A percentile compares a stretch with the other conserved stretches of the same genome.
Evolutionary conservation across 345 rosid species (phyloP).

Genomic region (Eucalyptus pumila): DNA sequence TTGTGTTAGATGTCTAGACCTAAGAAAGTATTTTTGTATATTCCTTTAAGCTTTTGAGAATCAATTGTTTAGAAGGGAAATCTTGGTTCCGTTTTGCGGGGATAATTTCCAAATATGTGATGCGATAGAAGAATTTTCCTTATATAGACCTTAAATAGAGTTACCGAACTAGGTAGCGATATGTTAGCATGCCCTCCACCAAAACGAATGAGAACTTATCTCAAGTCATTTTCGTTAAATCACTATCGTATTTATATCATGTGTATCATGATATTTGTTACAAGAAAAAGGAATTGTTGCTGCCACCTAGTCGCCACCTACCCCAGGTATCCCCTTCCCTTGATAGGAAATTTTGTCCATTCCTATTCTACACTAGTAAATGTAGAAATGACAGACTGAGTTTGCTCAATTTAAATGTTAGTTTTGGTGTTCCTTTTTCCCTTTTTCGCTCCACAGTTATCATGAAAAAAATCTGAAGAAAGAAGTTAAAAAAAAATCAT

Average conservation of each 20-base stretch:
- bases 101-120: fast-evolving
- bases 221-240: neutral
- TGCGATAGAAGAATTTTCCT: neutral
- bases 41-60: neutral
- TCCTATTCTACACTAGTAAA: neutral
- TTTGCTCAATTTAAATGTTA: neutral
- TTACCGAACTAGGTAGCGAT: neutral
- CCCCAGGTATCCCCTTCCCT: too few relatives aligned
- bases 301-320: neutral
- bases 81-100: fast-evolving
- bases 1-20: neutral
- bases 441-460: neutral
- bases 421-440: neutral
- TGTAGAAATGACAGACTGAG: neutral
- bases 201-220: neutral
- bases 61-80: neutral
- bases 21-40: neutral
- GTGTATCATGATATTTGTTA: fast-evolving
- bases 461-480: neutral
- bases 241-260: fast-evolving
- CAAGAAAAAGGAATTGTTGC: neutral
- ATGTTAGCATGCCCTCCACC: neutral
- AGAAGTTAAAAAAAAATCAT: neutral
- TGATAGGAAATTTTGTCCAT: neutral
- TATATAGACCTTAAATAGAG: neutral